Percentiles rank a stretch among this genome's conserved stretches.
phyloP scores from a whole-genome alignment of 176 grass and related monocot genomes.

The Aegilops speltoides region DNA sequence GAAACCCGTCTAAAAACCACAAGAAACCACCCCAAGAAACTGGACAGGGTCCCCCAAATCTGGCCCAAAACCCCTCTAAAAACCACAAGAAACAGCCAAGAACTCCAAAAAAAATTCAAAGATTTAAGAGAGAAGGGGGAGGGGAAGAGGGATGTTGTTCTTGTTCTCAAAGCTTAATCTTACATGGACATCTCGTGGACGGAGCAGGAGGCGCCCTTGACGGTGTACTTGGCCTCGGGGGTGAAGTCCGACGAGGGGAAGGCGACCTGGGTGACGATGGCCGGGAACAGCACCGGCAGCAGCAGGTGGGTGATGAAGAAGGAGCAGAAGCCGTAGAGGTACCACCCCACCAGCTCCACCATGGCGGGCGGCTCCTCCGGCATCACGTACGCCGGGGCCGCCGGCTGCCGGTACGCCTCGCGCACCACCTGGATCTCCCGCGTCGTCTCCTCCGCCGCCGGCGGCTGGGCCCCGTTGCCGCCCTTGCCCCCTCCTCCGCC shows the following conservation, averaged over 20 bases:
- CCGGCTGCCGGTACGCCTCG: conserved; percentile 57
- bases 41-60: not conserved
- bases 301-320: conserved; percentile 86
- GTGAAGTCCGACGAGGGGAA: conserved; percentile 58
- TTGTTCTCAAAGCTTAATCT: conserved; percentile 31
- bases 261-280: conserved; percentile 78
- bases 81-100: not conserved
- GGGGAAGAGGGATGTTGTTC: not conserved
- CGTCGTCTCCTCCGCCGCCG: conserved; percentile 41
- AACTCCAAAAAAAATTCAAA: not conserved
- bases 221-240: conserved; percentile 26
- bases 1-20: not conserved
- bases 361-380: conserved; percentile 64
- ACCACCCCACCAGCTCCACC: conserved; percentile 72
- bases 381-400: conserved; percentile 56
- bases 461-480: not conserved
- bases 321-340: conserved; percentile 86
- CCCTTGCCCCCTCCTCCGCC: not conserved
- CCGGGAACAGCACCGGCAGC: conserved; percentile 80
- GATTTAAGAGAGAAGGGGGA: not conserved
- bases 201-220: conserved; percentile 64
- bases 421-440: conserved; percentile 73
- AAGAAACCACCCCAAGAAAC: not conserved
- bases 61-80: not conserved
- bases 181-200: conserved; percentile 81